Conservation (phyloP, 2,329 filamentous ascomycete species). For the Neoascochyta sp. region DNA sequence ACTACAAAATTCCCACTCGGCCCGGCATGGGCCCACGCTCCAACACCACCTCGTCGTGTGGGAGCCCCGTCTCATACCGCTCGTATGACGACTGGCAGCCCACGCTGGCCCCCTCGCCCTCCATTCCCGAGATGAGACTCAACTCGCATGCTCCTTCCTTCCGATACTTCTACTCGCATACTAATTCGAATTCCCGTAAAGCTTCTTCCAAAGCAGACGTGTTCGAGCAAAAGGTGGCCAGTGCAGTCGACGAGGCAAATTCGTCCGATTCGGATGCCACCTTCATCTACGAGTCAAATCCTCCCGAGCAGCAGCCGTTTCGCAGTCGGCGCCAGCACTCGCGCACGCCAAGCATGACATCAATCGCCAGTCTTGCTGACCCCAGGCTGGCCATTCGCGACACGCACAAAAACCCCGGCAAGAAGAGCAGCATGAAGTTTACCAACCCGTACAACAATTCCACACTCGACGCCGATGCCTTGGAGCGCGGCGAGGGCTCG, state of each 20-base stretch:
- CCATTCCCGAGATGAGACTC: slow-evolving; percentile 27
- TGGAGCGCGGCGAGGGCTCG: slow-evolving; percentile 39
- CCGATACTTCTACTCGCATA: slow-evolving; percentile 34
- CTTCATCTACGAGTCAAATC: slow-evolving; percentile 98
- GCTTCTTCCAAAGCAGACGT: slow-evolving; percentile 95
- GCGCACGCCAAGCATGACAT: slow-evolving; percentile 89
- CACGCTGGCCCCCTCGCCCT: slow-evolving; percentile 19
- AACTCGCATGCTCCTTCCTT: slow-evolving; percentile 23
- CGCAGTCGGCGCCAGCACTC: slow-evolving; percentile 79
- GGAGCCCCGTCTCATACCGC: slow-evolving; percentile 28
- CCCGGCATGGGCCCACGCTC: slow-evolving; percentile 23
- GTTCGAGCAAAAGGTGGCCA: slow-evolving; percentile 95
- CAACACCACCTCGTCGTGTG: slow-evolving; percentile 25
- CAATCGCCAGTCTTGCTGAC: slow-evolving; percentile 66
- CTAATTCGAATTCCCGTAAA: slow-evolving; percentile 44
- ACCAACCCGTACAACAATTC: slow-evolving; percentile 68
- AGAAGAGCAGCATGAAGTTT: slow-evolving; percentile 96
- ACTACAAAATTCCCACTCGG: slow-evolving; percentile 26
- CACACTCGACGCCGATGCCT: slow-evolving; percentile 46
- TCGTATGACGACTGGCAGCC: slow-evolving; percentile 32
- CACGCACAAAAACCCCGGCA: slow-evolving; percentile 57
- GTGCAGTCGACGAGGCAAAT: slow-evolving; percentile 90
- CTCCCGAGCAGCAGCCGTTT: slow-evolving; percentile 57
- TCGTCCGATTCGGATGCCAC: slow-evolving; percentile 98
- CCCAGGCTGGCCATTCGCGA: slow-evolving; percentile 56